These are phyloP conservation scores for Fusarium sp. DNA, from an alignment of 2,329 filamentous ascomycete species.

Conservation along the genomic window DNA sequence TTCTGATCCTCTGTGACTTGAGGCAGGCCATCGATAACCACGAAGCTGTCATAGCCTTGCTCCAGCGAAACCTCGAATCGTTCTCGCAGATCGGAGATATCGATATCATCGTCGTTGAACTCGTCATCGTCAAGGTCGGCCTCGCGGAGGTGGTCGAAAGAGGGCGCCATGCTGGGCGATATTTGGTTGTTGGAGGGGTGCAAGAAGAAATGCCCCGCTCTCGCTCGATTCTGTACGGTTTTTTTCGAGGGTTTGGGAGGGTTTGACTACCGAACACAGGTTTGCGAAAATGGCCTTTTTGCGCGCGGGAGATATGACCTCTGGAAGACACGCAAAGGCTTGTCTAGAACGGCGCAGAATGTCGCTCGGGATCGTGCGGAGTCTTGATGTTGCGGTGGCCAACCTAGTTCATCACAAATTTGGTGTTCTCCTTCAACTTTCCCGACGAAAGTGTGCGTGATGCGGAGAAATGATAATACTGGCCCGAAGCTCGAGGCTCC, in stretches of 20 bases:
- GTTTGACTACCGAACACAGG: conserved; percentile 27
- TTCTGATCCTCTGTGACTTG: conserved; percentile 89
- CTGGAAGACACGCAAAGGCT: conserved; percentile 30
- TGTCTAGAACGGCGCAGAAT: conserved; percentile 34
- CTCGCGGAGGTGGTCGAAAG: conserved; percentile 91
- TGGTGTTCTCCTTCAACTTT: conserved; percentile 48
- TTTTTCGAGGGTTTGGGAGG: conserved; percentile 30
- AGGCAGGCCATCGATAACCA: conserved; percentile 94
- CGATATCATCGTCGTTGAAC: conserved; percentile 91
- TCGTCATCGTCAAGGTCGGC: conserved; percentile 87
- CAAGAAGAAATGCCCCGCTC: conserved; percentile 50
- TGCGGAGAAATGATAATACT: conserved; percentile 52
- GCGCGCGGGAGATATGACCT: conserved; percentile 34
- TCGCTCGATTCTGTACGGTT: conserved; percentile 33
- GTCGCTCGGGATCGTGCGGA: conserved; percentile 41
- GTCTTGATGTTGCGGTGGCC: conserved; percentile 41
- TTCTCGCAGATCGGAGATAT: conserved; percentile 91
- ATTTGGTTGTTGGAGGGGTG: conserved; percentile 46
- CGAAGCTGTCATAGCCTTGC: conserved; percentile 94
- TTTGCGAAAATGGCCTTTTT: conserved; percentile 28
- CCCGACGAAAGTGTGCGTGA: conserved; percentile 50
- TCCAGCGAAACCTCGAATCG: conserved; percentile 96
- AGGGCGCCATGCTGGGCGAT: conserved; percentile 77
- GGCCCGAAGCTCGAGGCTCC: conserved; percentile 38
- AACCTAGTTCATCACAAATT: conserved; percentile 48